Percentiles rank a stretch among this genome's conserved stretches.
These are phyloP conservation scores for Russula abietina DNA, from an alignment of 768 basidiomycete genomes.

Conservation along the genomic window DNA sequence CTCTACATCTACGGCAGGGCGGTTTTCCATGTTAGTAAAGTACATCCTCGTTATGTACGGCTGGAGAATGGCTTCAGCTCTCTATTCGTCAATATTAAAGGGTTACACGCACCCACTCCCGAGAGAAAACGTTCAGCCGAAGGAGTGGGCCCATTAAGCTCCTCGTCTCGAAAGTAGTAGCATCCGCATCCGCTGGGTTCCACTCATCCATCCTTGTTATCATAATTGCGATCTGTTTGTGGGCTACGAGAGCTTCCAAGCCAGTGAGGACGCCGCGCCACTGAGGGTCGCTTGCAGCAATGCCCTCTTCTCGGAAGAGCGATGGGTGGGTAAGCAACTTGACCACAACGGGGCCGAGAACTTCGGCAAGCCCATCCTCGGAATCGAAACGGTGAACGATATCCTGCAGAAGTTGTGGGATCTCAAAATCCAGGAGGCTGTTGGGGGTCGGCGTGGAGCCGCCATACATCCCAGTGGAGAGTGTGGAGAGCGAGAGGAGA, in stretches of 20 bases:
- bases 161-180: slow-evolving; percentile 53
- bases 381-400: slow-evolving; percentile 74
- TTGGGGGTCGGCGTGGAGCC: slow-evolving; percentile 41
- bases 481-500: slow-evolving; percentile 67
- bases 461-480: slow-evolving; percentile 59
- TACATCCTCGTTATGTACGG: slow-evolving; percentile 70
- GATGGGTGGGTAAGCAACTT: slow-evolving; percentile 58
- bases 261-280: slow-evolving; percentile 88
- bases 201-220: slow-evolving; percentile 70
- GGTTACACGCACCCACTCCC: slow-evolving; percentile 67
- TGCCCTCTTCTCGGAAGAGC: slow-evolving; percentile 58
- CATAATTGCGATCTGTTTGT: slow-evolving; percentile 80
- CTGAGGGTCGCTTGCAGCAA: slow-evolving; percentile 63
- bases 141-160: slow-evolving; percentile 82
- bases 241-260: slow-evolving; percentile 68
- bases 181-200: slow-evolving; percentile 56
- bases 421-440: slow-evolving; percentile 57
- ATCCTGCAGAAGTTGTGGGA: slow-evolving; percentile 79
- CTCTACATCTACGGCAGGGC: slow-evolving; percentile 66
- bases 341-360: slow-evolving; percentile 71
- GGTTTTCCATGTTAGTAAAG: slow-evolving; percentile 80
- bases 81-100: background rate
- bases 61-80: slow-evolving; percentile 36
- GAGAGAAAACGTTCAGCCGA: slow-evolving; percentile 77
- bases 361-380: slow-evolving; percentile 66